Evolutionary conservation across 1,139 yeast genomes (phyloP).

Genomic region (Geotrichum cucujoidarum): DNA sequence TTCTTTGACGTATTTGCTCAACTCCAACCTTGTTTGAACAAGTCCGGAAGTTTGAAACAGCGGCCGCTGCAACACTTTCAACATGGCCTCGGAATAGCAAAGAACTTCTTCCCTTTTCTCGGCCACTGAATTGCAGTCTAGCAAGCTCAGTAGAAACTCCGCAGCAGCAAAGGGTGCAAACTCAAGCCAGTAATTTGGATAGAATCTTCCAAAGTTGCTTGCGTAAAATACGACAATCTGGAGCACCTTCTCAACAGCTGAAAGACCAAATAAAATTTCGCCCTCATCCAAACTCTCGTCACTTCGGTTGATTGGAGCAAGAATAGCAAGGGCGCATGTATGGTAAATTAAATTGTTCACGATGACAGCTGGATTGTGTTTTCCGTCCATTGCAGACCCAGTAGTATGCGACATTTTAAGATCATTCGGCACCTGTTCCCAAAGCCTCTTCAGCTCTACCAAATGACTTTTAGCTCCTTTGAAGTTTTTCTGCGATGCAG

Average conservation of each 20-base stretch:
- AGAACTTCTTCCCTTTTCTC: slow-evolving; percentile 5
- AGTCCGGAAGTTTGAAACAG: slow-evolving; percentile 7
- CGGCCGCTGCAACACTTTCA: slow-evolving; percentile 6
- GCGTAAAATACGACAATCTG: slow-evolving; percentile 6
- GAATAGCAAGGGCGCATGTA: slow-evolving; percentile 4
- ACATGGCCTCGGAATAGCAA: neutral
- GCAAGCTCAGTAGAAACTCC: slow-evolving; percentile 4
- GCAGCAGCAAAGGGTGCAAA: slow-evolving; percentile 13
- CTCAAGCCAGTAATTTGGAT: slow-evolving; percentile 17
- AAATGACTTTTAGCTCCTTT: slow-evolving; percentile 5
- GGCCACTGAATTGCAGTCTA: slow-evolving; percentile 2
- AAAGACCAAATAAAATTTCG: slow-evolving; percentile 8
- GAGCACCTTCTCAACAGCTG: slow-evolving; percentile 10
- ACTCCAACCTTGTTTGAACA: neutral
- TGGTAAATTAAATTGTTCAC: slow-evolving; percentile 14
- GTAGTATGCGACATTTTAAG: slow-evolving; percentile 7
- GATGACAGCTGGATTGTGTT: slow-evolving; percentile 14
- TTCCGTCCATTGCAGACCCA: slow-evolving; percentile 1
- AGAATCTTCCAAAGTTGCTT: slow-evolving; percentile 11
- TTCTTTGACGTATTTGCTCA: slow-evolving; percentile 2
- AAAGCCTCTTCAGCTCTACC: slow-evolving; percentile 6
- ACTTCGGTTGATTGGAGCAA: slow-evolving; percentile 1
- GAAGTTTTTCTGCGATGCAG: neutral
- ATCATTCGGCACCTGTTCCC: slow-evolving; percentile 8
- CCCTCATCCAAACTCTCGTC: neutral